These are phyloP conservation scores for Agaricus bisporus DNA, from an alignment of 768 basidiomycete genomes.

Conservation along the genomic window DNA sequence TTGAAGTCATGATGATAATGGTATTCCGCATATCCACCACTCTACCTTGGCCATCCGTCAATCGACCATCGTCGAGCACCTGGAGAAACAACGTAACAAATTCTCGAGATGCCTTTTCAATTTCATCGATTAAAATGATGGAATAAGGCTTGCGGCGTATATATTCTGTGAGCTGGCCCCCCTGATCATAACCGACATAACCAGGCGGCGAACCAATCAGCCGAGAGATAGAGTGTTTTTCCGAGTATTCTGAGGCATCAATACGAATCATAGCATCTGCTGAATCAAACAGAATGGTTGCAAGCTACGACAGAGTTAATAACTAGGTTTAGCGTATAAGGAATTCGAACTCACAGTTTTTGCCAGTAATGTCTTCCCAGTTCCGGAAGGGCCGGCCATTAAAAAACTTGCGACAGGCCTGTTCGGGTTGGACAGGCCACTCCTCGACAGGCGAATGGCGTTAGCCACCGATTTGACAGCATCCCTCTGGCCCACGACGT, in stretches of 20 bases:
- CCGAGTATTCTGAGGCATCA: constrained; percentile 91
- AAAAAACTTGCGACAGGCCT: constrained; percentile 91
- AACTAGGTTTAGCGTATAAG: constrained; percentile 2
- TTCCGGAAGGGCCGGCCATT: constrained; percentile 88
- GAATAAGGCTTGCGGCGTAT: constrained; percentile 87
- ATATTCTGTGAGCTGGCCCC: constrained; percentile 91
- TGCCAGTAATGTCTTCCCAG: constrained; percentile 83
- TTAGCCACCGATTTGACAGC: constrained; percentile 92
- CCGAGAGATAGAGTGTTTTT: constrained; percentile 50
- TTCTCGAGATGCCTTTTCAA: constrained; percentile 83
- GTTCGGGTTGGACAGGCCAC: constrained; percentile 85
- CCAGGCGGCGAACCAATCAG: constrained; percentile 67
- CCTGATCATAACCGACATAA: constrained; percentile 87
- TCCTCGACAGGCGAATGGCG: constrained; percentile 87
- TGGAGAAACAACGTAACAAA: constrained; percentile 55
- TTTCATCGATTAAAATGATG: constrained; percentile 81
- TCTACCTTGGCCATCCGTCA: constrained; percentile 92
- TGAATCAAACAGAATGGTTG: constrained; percentile 84
- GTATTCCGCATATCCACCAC: constrained; percentile 85
- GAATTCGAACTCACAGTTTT: constrained; percentile 64
- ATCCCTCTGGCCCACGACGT: constrained; percentile 86
- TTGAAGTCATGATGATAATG: constrained; percentile 93
- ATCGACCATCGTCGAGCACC: constrained; percentile 86
- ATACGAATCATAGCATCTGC: constrained; percentile 89
- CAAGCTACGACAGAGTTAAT: constrained; percentile 48